Conservation (phyloP, 768 basidiomycete species). For the Pisolithus orientalis region DNA sequence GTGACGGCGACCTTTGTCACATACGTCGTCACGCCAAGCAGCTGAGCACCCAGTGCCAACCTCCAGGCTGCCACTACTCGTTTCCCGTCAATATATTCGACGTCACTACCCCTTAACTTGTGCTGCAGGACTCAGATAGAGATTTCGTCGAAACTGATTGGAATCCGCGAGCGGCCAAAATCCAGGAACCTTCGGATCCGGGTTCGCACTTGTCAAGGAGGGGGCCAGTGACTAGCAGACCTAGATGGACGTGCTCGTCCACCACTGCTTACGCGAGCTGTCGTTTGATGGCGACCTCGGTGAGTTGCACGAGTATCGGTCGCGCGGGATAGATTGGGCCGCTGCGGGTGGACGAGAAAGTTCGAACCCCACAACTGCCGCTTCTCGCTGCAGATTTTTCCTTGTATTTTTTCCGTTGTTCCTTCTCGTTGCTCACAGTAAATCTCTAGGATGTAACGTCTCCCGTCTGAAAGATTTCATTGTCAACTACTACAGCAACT, state of each 20-base stretch:
- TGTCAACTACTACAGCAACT: conserved; percentile 51
- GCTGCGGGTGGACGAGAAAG: conserved; percentile 10
- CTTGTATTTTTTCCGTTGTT: conserved; percentile 1
- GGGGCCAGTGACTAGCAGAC: background rate
- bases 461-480: conserved; percentile 71
- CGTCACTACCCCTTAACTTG: no score
- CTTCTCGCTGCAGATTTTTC: conserved; percentile 14
- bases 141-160: no score
- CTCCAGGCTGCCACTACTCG: no score
- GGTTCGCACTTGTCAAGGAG: no score
- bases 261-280: conserved; percentile 79
- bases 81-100: no score
- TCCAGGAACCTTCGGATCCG: background rate
- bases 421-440: conserved; percentile 8
- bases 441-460: conserved; percentile 58
- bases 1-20: no score
- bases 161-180: no score
- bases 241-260: conserved; percentile 80
- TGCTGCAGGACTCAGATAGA: no score
- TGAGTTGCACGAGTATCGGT: conserved; percentile 34
- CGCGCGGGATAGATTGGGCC: background rate
- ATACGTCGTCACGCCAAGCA: no score
- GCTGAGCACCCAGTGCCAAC: no score
- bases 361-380: conserved; percentile 39
- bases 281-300: conserved; percentile 89